Conservation (phyloP, 2,329 filamentous ascomycete genomes). For the Huntiella abstrusa region DNA sequence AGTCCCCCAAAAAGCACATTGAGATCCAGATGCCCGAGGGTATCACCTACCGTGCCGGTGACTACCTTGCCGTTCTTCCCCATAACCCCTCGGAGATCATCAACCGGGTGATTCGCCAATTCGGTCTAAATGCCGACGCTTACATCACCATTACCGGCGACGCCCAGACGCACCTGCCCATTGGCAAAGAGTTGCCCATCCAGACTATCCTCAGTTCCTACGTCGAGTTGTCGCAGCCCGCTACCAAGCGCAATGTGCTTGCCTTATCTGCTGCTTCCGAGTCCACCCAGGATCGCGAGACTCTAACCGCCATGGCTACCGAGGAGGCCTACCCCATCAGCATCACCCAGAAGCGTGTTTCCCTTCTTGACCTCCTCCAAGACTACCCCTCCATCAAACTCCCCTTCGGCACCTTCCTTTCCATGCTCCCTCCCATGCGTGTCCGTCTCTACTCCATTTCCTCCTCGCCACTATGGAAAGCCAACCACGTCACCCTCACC, state of each 20-base stretch:
- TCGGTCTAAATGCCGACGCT: constrained; percentile 50
- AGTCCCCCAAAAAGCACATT: constrained; percentile 42
- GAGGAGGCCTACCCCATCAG: constrained; percentile 28
- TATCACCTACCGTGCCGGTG: constrained; percentile 50
- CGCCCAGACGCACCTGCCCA: constrained; percentile 33
- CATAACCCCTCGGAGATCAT: constrained; percentile 47
- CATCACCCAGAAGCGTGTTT: constrained; percentile 37
- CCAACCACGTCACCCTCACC: constrained; percentile 41
- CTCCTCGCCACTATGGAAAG: constrained; percentile 46
- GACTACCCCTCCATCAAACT: constrained; percentile 39
- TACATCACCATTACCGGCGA: constrained; percentile 40
- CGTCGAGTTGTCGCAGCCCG: constrained; percentile 54
- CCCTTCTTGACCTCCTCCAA: constrained; percentile 51
- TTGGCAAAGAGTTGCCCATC: constrained; percentile 37
- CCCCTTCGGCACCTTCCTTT: constrained; percentile 47
- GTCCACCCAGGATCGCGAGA: constrained; percentile 24
- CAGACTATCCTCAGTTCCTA: constrained; percentile 48
- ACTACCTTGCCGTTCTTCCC: constrained; percentile 58
- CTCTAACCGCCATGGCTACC: constrained; percentile 27
- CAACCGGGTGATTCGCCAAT: constrained; percentile 42
- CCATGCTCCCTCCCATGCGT: constrained; percentile 58
- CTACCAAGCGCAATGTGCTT: constrained; percentile 39
- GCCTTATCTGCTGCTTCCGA: constrained; percentile 29
- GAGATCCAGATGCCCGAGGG: constrained; percentile 48
- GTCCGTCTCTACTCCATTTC: constrained; percentile 66